Base-by-base conservation (phyloP, 768 basidiomycete genomes). In the Lactarius tabidus region DNA sequence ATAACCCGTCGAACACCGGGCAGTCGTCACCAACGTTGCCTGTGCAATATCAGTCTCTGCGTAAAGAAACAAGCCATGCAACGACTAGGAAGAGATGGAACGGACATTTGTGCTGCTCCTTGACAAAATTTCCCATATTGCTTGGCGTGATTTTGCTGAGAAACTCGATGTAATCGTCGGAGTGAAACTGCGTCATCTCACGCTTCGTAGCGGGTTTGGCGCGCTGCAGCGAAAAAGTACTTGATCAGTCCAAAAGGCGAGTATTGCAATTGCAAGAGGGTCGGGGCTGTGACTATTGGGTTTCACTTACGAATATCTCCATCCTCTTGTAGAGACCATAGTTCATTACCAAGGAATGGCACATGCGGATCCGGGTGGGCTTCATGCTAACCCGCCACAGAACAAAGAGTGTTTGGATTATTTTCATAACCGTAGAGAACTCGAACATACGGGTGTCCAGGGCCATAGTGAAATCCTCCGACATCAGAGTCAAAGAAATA, bases 401-500 rank as follows among this genome's bases (percentile, higher is more conserved):
- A n/a, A 20, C n/a, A 45, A 39, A 71, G 20, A 66, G 58, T 57
- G 71, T 68, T 70, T 68, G 62, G 17, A 62, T 56, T 53, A 59
- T 51, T n/a, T n/a, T 23, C 20, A 36, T 53, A 14, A 38, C 26
- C 15, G 62, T 26, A 26, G 6, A 69, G 51, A 63, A 45, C 23
- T 31, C 20, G 14, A 5, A 29, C 86, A 71, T 77, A 92, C 88
- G 95, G 93, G 75, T 98, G 95, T 7, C 94, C 95, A 63, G 90
- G 93, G n/a, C 95, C 95, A 87, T 97, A 95, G 76, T 98, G 97
- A 75, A 98, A 99, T 59, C 97, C 96, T 28, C 97, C 96, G 76
- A 99, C 95, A 75, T 99, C 96, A 36, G 95, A 96, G 77, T 99
- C 96, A 79, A 95, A 99, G 82, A 99, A 99, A 81, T 99, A 99